phyloP scores from a whole-genome alignment of 805 yeast species.

The Candida khao-thaluensis region DNA sequence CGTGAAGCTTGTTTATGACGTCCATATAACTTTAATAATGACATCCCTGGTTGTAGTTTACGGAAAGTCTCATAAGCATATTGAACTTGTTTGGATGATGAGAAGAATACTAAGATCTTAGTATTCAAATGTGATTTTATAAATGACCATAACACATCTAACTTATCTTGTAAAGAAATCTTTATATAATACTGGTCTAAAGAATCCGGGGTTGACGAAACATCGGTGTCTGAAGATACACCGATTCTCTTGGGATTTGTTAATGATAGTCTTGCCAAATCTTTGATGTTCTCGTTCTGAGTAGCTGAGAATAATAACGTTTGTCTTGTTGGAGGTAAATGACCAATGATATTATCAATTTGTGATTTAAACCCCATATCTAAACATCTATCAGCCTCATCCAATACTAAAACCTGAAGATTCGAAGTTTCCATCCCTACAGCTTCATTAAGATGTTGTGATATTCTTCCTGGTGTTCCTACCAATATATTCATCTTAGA shows the following conservation, averaged over 20 bases:
- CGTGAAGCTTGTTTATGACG: slow-evolving; percentile 89
- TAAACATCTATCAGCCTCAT: slow-evolving; percentile 89
- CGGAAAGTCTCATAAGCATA: slow-evolving; percentile 84
- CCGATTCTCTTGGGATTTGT: slow-evolving; percentile 54
- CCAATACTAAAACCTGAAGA: slow-evolving; percentile 75
- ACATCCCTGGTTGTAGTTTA: slow-evolving; percentile 88
- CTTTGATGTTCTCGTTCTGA: slow-evolving; percentile 77
- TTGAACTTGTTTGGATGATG: slow-evolving; percentile 89
- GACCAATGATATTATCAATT: slow-evolving; percentile 74
- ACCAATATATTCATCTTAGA: slow-evolving; percentile 76
- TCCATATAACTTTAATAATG: slow-evolving; percentile 81
- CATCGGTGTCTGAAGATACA: slow-evolving; percentile 40
- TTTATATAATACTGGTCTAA: slow-evolving; percentile 81
- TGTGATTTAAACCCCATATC: slow-evolving; percentile 92
- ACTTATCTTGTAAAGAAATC: slow-evolving; percentile 72
- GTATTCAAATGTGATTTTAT: slow-evolving; percentile 76
- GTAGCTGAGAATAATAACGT: slow-evolving; percentile 87
- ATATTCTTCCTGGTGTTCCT: slow-evolving; percentile 88
- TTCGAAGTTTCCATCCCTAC: slow-evolving; percentile 74
- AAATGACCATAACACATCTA: slow-evolving; percentile 84
- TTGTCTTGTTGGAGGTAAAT: slow-evolving; percentile 78
- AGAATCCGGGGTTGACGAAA: slow-evolving; percentile 76
- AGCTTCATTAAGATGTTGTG: slow-evolving; percentile 90
- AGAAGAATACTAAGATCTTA: slow-evolving; percentile 78
- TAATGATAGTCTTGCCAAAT: slow-evolving; percentile 76